Conservation (phyloP, 108 stramenopile species). For the Tribonema minus region DNA sequence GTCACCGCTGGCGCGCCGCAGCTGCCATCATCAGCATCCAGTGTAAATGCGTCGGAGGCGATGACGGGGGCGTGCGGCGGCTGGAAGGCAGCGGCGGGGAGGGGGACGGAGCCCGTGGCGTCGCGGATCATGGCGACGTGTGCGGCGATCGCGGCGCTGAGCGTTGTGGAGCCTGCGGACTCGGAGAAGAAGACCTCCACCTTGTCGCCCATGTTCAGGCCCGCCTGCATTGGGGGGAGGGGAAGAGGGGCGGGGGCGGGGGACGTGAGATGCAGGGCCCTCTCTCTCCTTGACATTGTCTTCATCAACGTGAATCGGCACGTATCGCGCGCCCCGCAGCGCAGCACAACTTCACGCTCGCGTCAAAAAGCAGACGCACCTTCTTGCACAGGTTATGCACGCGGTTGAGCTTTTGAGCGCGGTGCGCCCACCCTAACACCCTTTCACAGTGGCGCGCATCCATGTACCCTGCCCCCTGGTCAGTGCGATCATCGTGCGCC, state of each 20-base stretch:
- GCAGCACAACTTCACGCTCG: too few species aligned
- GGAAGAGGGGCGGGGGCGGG: too few species aligned
- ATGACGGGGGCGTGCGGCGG: slow-evolving; percentile 13
- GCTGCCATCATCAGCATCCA: not conserved
- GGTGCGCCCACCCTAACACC: slow-evolving; percentile 71
- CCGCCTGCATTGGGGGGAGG: not conserved
- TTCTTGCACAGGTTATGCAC: slow-evolving; percentile 89
- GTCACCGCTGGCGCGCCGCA: not conserved
- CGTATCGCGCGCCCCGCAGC: too few species aligned
- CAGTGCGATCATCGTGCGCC: too few species aligned
- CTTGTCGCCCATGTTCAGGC: slow-evolving; percentile 26
- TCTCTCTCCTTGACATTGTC: too few species aligned
- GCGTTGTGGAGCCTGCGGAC: not conserved
- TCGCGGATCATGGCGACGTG: slow-evolving; percentile 14
- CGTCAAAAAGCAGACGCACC: not conserved
- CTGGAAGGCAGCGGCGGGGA: slow-evolving; percentile 16
- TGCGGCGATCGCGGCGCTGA: slow-evolving; percentile 2
- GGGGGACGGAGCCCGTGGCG: slow-evolving; percentile 9
- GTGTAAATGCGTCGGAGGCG: slow-evolving; percentile 12
- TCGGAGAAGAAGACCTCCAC: slow-evolving; percentile 42
- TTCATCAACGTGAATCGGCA: too few species aligned
- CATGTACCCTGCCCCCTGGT: too few species aligned
- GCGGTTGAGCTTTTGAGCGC: slow-evolving; percentile 81
- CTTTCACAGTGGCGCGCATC: too few species aligned
- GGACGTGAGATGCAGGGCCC: too few species aligned